phyloP scores from a whole-genome alignment of 148 eudicot genomes.

The Rhododendron ferrugineum region DNA sequence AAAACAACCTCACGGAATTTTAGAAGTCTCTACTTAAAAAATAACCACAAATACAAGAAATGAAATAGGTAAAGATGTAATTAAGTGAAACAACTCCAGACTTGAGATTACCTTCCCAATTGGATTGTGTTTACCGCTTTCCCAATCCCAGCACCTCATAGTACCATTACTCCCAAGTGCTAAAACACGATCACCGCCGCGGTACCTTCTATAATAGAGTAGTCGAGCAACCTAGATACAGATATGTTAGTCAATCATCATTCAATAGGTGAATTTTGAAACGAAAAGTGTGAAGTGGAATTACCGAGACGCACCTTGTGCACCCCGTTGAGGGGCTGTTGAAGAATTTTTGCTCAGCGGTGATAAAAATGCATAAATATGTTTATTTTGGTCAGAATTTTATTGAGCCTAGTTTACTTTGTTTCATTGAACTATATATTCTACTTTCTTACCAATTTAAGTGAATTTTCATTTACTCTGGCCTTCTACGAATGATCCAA shows the following conservation, averaged over 20 bases:
- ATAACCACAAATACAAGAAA: not conserved
- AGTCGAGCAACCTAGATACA: conserved; percentile 62
- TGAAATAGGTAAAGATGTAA: not conserved
- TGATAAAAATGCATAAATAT: too few relatives aligned
- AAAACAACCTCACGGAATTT: conserved; percentile 18
- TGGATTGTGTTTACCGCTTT: too few relatives aligned
- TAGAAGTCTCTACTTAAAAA: conserved; percentile 18
- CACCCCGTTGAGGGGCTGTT: too few relatives aligned
- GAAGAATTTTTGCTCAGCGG: too few relatives aligned
- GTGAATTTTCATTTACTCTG: too few relatives aligned
- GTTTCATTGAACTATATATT: too few relatives aligned
- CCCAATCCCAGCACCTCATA: conserved; percentile 14
- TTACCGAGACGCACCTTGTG: too few relatives aligned
- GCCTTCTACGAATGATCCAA: too few relatives aligned
- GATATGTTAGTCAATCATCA: not conserved
- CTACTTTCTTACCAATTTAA: too few relatives aligned
- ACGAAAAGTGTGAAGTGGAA: not conserved
- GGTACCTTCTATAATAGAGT: too few relatives aligned
- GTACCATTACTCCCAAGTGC: conserved; percentile 67
- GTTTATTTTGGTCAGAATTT: too few relatives aligned
- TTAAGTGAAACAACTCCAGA: not conserved
- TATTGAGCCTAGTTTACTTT: too few relatives aligned
- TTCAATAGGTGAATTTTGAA: not conserved
- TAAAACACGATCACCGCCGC: conserved; percentile 63
- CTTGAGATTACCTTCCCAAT: conserved; percentile 55